Evolutionary conservation across 2,329 filamentous ascomycete species (phyloP).

Genomic region (Ceratocystis albifundus): DNA sequence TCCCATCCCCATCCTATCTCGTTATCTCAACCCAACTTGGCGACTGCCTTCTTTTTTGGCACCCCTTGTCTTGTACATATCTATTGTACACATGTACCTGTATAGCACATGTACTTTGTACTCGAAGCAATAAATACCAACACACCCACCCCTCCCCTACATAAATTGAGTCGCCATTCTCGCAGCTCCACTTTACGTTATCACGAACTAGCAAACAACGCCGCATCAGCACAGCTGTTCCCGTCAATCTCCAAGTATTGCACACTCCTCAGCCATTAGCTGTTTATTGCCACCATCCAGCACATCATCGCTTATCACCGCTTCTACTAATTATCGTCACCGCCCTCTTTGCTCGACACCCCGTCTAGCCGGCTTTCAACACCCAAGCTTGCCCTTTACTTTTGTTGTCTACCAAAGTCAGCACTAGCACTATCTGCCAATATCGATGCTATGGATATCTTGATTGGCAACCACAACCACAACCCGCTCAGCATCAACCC

Average conservation of each 20-base stretch:
- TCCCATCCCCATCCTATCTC: slow-evolving; percentile 6
- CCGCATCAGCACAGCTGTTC: neutral
- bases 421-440: neutral
- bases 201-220: neutral
- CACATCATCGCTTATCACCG: neutral
- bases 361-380: neutral
- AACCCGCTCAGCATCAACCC: slow-evolving; percentile 5
- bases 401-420: neutral
- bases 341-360: neutral
- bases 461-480: slow-evolving; percentile 15
- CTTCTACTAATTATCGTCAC: neutral
- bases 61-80: neutral
- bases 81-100: neutral
- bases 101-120: slow-evolving; percentile 2
- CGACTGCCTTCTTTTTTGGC: neutral
- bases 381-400: too few species aligned
- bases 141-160: slow-evolving; percentile 1
- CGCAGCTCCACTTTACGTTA: neutral
- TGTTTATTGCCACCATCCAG: neutral
- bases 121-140: slow-evolving; percentile 1
- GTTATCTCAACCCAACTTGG: slow-evolving; percentile 10
- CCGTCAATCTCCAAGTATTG: too few species aligned
- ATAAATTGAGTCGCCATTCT: neutral
- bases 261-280: too few species aligned
- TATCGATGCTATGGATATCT: slow-evolving; percentile 10